phyloP scores from a whole-genome alignment of 2,329 filamentous ascomycete genomes.

The Penicillium sp. region DNA sequence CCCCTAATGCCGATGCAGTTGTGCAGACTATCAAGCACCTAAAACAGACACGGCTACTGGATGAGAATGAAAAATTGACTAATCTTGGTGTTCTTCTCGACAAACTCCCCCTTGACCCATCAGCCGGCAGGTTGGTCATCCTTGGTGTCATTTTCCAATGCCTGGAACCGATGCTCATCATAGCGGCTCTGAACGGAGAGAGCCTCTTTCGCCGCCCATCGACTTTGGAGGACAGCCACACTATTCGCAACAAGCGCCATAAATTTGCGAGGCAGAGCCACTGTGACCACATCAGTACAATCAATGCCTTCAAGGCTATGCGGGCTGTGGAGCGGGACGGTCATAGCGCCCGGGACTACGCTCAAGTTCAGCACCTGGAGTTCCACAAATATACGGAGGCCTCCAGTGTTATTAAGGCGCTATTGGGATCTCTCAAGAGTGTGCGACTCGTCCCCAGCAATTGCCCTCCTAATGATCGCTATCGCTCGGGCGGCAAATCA shows the following conservation, averaged over 20 bases:
- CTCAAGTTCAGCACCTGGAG: slow-evolving; percentile 9
- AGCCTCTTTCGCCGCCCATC: slow-evolving; percentile 34
- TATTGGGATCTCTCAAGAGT: background rate
- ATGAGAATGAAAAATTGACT: slow-evolving; percentile 46
- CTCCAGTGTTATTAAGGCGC: background rate
- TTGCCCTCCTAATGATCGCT: background rate
- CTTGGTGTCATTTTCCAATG: slow-evolving; percentile 55
- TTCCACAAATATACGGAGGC: slow-evolving; percentile 5
- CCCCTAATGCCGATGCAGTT: slow-evolving; percentile 42
- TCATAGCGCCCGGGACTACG: slow-evolving; percentile 31
- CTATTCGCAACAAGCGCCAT: slow-evolving; percentile 23
- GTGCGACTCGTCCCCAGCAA: background rate
- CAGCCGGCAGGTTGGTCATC: slow-evolving; percentile 52
- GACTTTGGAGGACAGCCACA: slow-evolving; percentile 18
- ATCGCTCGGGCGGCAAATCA: slow-evolving; percentile 32
- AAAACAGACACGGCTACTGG: slow-evolving; percentile 45
- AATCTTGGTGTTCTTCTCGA: slow-evolving; percentile 48
- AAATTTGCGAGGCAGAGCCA: slow-evolving; percentile 35
- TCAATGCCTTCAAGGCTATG: slow-evolving; percentile 48
- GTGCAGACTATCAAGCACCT: slow-evolving; percentile 33
- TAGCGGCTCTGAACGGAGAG: slow-evolving; percentile 39
- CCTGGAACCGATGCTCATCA: slow-evolving; percentile 51
- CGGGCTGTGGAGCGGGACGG: slow-evolving; percentile 27
- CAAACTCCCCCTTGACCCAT: slow-evolving; percentile 45
- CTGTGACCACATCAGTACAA: slow-evolving; percentile 50